Conservation (phyloP, 768 basidiomycete genomes). For the Tylopilus cervinicoccineus region DNA sequence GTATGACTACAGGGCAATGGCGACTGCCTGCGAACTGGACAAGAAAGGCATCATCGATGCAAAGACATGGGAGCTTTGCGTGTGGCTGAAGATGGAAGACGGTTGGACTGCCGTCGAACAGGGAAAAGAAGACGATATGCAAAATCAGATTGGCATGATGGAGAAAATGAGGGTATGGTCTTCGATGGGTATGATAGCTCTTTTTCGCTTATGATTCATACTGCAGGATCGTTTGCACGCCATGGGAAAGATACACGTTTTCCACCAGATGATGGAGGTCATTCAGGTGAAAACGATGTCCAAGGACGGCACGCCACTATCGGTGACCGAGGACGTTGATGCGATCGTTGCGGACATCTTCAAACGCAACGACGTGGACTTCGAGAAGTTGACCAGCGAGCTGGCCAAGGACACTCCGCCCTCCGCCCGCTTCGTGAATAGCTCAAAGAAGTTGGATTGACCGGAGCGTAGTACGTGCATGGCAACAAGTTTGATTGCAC, state of each 20-base stretch:
- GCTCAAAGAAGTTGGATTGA: constrained; percentile 30
- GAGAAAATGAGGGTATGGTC: constrained; percentile 25
- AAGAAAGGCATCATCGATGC: constrained; percentile 17
- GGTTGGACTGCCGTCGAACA: constrained; percentile 30
- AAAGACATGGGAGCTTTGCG: constrained; percentile 28
- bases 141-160: constrained; percentile 26
- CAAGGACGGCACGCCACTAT: constrained; percentile 17
- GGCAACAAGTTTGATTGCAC: background rate
- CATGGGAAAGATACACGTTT: constrained; percentile 31
- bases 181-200: background rate
- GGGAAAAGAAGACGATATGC: constrained; percentile 18
- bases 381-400: constrained; percentile 26
- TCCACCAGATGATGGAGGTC: constrained; percentile 32
- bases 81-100: constrained; percentile 31
- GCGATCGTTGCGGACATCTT: constrained; percentile 31
- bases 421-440: constrained; percentile 19
- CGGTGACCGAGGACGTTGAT: constrained; percentile 30
- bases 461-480: constrained; percentile 2
- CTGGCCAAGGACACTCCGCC: constrained; percentile 16
- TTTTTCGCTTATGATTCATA: constrained; percentile 1
- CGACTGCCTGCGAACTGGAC: constrained; percentile 19
- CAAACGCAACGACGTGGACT: constrained; percentile 29
- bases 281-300: constrained; percentile 30
- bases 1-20: constrained; percentile 30
- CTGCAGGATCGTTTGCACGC: constrained; percentile 23